phyloP scores from a whole-genome alignment of 176 grass and related monocot species.

The Oryza australiensis region DNA sequence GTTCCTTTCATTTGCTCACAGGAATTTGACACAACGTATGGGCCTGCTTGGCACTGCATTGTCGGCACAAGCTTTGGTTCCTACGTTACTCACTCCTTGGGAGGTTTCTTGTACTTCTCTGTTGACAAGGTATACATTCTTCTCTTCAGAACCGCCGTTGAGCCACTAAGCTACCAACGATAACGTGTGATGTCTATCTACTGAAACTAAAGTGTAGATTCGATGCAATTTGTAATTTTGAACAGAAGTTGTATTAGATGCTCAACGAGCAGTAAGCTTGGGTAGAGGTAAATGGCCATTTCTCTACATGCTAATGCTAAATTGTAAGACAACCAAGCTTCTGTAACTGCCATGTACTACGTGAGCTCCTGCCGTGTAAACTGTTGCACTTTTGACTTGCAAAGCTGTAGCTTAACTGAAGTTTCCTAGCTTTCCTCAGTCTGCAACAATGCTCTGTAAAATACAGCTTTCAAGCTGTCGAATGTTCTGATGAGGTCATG shows the following conservation, averaged over 20 bases:
- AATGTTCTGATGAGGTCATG: not conserved
- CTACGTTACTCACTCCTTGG: conserved; percentile 67
- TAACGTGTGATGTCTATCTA: conserved; percentile 4
- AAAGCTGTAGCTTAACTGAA: not conserved
- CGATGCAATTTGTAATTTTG: conserved; percentile 22
- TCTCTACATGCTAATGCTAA: conserved; percentile 11
- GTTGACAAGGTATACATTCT: conserved; percentile 64
- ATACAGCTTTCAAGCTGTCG: not conserved
- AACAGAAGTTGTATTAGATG: conserved; percentile 29
- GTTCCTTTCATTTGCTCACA: conserved; percentile 23
- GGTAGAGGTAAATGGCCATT: conserved; percentile 11
- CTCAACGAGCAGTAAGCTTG: not conserved
- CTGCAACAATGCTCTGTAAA: not conserved
- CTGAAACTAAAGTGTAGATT: conserved; percentile 28
- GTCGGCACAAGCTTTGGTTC: conserved; percentile 77
- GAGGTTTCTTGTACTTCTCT: conserved; percentile 73
- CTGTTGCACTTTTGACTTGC: not conserved
- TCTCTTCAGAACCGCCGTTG: conserved; percentile 60
- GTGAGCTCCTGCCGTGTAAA: not conserved
- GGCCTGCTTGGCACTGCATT: conserved; percentile 81
- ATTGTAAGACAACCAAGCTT: not conserved
- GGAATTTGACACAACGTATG: conserved; percentile 70
- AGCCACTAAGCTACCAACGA: conserved; percentile 37
- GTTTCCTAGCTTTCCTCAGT: not conserved
- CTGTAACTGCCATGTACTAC: not conserved